Percentiles rank a stretch among this genome's conserved stretches.
Evolutionary conservation across 805 yeast species (phyloP).

Genomic region (Metschnikowia baotianmanensis): DNA sequence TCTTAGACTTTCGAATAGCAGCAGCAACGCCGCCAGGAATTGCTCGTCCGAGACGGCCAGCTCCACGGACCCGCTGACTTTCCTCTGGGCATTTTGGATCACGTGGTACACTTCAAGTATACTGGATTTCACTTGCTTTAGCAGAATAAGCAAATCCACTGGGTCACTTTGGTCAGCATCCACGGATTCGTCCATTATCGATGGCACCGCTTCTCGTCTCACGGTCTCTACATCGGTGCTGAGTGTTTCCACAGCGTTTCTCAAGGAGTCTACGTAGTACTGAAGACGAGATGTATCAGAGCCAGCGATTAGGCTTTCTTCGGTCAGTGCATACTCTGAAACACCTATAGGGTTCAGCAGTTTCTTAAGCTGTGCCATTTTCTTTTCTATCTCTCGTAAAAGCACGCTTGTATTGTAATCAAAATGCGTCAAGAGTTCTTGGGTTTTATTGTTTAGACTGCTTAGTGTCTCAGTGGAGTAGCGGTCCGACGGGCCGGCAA

Average conservation of each 20-base stretch:
- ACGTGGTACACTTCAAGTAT: conserved; percentile 45
- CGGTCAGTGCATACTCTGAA: conserved; percentile 21
- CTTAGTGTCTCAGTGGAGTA: conserved; percentile 36
- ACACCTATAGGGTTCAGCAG: conserved; percentile 51
- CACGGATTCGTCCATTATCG: neutral
- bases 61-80: conserved; percentile 11
- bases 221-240: conserved; percentile 25
- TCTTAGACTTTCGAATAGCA: conserved; percentile 45
- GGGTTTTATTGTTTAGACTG: conserved; percentile 46
- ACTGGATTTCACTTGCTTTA: conserved; percentile 46
- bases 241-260: conserved; percentile 55
- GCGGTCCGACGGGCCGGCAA: conserved; percentile 22
- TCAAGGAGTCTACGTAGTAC: conserved; percentile 61
- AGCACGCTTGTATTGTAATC: conserved; percentile 63
- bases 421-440: conserved; percentile 53
- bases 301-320: conserved; percentile 12
- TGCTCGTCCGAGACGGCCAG: conserved; percentile 16
- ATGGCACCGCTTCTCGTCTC: neutral
- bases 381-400: conserved; percentile 50
- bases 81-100: conserved; percentile 31
- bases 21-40: conserved; percentile 35
- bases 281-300: conserved; percentile 55
- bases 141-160: conserved; percentile 39
- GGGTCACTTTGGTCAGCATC: conserved; percentile 4
- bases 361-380: conserved; percentile 46